phyloP scores from a whole-genome alignment of 805 yeast genomes.

The Starmerella vitae region DNA sequence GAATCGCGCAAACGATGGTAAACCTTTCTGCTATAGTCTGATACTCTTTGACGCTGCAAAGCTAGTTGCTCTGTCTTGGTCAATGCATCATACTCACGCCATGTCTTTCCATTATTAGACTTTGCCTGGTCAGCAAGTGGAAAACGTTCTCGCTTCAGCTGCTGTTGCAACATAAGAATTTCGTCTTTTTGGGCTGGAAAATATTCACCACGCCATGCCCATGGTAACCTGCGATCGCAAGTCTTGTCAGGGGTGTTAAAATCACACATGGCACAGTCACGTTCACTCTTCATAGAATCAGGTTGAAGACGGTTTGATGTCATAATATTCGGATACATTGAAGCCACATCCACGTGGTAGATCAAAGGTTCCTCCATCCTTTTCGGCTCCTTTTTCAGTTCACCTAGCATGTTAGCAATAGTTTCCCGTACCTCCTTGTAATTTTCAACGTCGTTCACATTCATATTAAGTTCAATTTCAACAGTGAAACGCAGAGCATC shows the following conservation, averaged over 20 bases:
- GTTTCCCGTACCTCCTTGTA: constrained; percentile 57
- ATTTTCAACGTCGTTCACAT: constrained; percentile 45
- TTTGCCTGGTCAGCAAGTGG: constrained; percentile 2
- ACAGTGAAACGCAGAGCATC: constrained; percentile 70
- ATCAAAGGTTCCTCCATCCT: constrained; percentile 72
- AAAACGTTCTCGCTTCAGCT: constrained; percentile 55
- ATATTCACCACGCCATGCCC: constrained; percentile 99
- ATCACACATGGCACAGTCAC: constrained; percentile 95
- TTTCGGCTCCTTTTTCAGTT: constrained; percentile 45
- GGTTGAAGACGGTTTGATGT: constrained; percentile 94
- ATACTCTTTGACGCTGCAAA: constrained; percentile 58
- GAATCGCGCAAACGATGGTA: constrained; percentile 71
- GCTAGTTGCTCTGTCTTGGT: constrained; percentile 64
- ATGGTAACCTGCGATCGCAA: constrained; percentile 80
- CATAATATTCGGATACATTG: constrained; percentile 99
- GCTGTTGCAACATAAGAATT: constrained; percentile 75
- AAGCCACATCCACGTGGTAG: constrained; percentile 96
- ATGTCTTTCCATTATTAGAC: not conserved
- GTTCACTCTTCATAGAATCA: constrained; percentile 89
- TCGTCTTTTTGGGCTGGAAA: constrained; percentile 85
- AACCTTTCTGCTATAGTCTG: constrained; percentile 74
- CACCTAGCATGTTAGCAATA: constrained; percentile 43
- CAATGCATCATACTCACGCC: constrained; percentile 53
- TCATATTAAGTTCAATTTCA: constrained; percentile 66
- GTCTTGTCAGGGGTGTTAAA: constrained; percentile 88